These are phyloP conservation scores for Podaxis rugospora DNA, from an alignment of 768 basidiomycete species.

Conservation along the genomic window DNA sequence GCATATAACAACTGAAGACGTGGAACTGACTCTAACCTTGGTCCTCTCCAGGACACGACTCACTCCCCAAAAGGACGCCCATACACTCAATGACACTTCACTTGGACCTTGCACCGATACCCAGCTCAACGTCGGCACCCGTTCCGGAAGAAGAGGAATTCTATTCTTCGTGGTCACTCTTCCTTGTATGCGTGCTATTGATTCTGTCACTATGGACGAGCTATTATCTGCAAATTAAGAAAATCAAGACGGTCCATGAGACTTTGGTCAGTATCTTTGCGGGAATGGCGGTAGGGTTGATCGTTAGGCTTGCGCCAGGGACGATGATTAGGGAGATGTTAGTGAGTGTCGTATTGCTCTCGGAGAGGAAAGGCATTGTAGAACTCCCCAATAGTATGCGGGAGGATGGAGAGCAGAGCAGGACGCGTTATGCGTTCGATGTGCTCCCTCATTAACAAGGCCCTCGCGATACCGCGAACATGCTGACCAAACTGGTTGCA, in stretches of 20 bases:
- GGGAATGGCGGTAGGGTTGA: conserved; percentile 92
- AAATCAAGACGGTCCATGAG: conserved; percentile 93
- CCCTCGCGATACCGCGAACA: neutral
- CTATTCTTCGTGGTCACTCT: conserved; percentile 92
- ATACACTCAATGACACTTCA: neutral
- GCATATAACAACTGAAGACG: neutral
- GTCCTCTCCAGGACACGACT: neutral
- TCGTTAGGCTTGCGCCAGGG: conserved; percentile 87
- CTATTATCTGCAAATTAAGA: conserved; percentile 96
- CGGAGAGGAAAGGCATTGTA: neutral
- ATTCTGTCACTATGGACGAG: conserved; percentile 94
- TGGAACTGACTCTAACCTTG: neutral
- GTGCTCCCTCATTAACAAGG: neutral
- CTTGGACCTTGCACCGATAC: conserved; percentile 1
- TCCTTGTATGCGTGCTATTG: conserved; percentile 88
- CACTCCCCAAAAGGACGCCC: neutral
- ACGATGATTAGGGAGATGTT: conserved; percentile 97
- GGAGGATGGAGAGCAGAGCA: neutral
- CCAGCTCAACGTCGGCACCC: conserved; percentile 30
- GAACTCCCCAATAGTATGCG: neutral
- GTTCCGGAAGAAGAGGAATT: conserved; percentile 78
- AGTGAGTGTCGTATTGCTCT: conserved; percentile 45
- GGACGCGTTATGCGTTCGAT: neutral
- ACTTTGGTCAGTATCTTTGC: conserved; percentile 94
- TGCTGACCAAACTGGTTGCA: conserved; percentile 22